Evolutionary conservation across 306 rosid genomes (phyloP).

Genomic region (Oemleria cerasiformis): DNA sequence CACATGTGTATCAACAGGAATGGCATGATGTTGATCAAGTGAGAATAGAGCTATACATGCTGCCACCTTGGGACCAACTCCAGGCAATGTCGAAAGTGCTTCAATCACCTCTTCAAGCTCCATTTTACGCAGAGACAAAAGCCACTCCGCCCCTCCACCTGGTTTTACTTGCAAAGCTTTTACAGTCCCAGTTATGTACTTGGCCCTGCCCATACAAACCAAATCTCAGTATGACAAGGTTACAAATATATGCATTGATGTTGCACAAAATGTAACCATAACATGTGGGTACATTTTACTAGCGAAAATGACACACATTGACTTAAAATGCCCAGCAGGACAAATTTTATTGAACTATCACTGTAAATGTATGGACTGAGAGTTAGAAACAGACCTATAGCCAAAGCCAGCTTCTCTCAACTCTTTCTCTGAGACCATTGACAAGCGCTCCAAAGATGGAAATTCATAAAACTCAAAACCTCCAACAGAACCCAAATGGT

Average conservation of each 20-base stretch:
- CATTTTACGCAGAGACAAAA: conserved; percentile 61
- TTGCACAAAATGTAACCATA: too few species aligned
- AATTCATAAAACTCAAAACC: conserved; percentile 66
- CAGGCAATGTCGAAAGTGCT: conserved; percentile 68
- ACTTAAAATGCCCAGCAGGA: too few species aligned
- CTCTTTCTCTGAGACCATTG: conserved; percentile 59
- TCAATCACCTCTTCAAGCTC: conserved; percentile 60
- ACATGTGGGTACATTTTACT: too few species aligned
- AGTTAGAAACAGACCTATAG: conserved; percentile 51
- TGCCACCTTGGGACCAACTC: conserved; percentile 97
- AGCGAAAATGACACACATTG: too few species aligned
- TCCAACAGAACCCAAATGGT: conserved; percentile 50
- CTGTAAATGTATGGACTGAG: neutral
- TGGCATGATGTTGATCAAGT: conserved; percentile 91
- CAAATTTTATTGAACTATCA: neutral
- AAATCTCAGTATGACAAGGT: neutral
- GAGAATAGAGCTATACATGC: conserved; percentile 95
- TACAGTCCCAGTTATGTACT: conserved; percentile 68
- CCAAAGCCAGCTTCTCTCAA: conserved; percentile 89
- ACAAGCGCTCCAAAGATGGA: conserved; percentile 61
- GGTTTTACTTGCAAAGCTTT: conserved; percentile 59
- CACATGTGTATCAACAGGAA: conserved; percentile 94
- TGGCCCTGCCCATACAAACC: conserved; percentile 55
- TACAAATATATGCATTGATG: neutral
- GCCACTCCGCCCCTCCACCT: conserved; percentile 85